Evolutionary conservation across 2,329 filamentous ascomycete species (phyloP), one percentile per base, ranked within the genome.

Genomic region (Fusarium multiceps): DNA sequence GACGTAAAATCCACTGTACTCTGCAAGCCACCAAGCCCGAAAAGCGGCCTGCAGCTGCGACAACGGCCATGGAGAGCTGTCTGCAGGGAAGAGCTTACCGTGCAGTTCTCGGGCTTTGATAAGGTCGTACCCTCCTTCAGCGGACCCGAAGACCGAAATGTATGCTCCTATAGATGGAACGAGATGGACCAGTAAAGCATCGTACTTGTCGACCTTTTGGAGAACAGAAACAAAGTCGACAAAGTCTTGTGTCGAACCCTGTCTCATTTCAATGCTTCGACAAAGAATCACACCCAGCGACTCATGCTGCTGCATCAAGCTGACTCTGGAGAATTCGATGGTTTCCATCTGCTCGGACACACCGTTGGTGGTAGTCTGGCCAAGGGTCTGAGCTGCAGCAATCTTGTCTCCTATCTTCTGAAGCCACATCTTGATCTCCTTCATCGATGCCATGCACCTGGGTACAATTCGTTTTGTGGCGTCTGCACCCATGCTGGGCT

Each of bases 1-100:
- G 61, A 93, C 86, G 77, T 94, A 97, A 84, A 93, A 93, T 4
- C 93, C 93, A 71, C 93, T 96, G 80, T 98, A 98, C 76, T 98
- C 94, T 32, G 93, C 91, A 48, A 98, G 86, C 96, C 96, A 99
- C 87, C 93, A 94, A 7, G 91, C 88, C 57, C 89, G 87, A 14
- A 94, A 87, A 6, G 93, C 91, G 47, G 94, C 93, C 73, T 94
- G 91, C 14, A 98, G 86, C 72, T 90, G 91, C 18, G 90, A 85
- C 41, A 97, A 79, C 23, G 87, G 84, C 92, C 94, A 97, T 18
- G 86, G 82, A 43, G 90, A 84, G 63, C 89, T 88, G 51, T 94
- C 92, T 47, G 88, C 83, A 40, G 87, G 86, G 70, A 91, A 89
- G 23, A 98, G 85, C 37, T 89, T 83, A 16, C 85, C 81, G 76